These are phyloP conservation scores for Metschnikowia continentalis DNA, from an alignment of 805 yeast genomes.

Conservation along the genomic window DNA sequence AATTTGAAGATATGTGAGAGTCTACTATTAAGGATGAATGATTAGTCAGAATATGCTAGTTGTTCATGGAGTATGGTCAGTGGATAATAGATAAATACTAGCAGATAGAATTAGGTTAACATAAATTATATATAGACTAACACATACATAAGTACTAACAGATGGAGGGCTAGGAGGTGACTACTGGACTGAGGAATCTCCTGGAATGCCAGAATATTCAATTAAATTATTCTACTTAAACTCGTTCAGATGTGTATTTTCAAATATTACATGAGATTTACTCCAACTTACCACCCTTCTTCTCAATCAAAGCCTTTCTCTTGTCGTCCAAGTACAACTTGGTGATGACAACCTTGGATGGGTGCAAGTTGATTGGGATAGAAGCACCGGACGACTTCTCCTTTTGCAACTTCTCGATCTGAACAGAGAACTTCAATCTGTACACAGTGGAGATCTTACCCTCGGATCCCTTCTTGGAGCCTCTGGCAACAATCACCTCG, in stretches of 20 bases:
- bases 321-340: constrained; percentile 97
- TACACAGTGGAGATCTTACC: constrained; percentile 96
- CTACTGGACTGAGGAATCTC: too few relatives aligned
- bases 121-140: too few relatives aligned
- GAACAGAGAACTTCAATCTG: constrained; percentile 97
- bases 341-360: constrained; percentile 98
- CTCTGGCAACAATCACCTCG: constrained; percentile 93
- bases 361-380: constrained; percentile 94
- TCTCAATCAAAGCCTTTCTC: constrained; percentile 94
- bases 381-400: constrained; percentile 98
- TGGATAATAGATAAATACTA: too few relatives aligned
- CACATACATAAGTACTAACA: too few relatives aligned
- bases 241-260: constrained; percentile 17
- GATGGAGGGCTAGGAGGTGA: too few relatives aligned
- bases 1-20: too few relatives aligned
- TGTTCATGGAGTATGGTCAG: too few relatives aligned
- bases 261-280: constrained; percentile 41
- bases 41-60: too few relatives aligned
- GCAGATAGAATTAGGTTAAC: too few relatives aligned
- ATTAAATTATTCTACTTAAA: too few relatives aligned
- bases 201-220: too few relatives aligned
- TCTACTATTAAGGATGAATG: too few relatives aligned
- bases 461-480: constrained; percentile 99
- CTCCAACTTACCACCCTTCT: constrained; percentile 97
- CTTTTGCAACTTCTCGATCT: constrained; percentile 94